Evolutionary conservation across 2,329 filamentous ascomycete genomes (phyloP), one percentile per base, ranked within the genome.

Genomic region (Cladorrhinum sp.): DNA sequence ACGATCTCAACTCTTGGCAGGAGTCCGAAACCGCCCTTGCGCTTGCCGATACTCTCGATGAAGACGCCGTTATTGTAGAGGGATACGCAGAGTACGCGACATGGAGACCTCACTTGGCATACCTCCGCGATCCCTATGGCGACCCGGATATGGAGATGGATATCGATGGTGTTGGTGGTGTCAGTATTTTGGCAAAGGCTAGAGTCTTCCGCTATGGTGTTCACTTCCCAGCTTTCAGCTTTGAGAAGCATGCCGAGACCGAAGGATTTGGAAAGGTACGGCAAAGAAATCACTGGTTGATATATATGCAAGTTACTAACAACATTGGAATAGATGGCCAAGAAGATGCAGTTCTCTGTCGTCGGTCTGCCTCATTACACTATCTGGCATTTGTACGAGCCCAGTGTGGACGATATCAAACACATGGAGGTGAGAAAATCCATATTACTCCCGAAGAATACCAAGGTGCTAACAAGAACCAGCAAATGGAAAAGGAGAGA

Each of bases 61-160:
- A 99, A 74, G 95, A 99, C 73, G 95, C 95, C 3, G 95, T 99
- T 41, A 99, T 99, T 76, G 95, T 99, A 3, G 95, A 99, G 76
- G 95, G 95, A 18, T 99, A 99, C 72, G 95, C 95, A 62, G 95
- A 99, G 78, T 99, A 99, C 74, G 95, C 95, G 20, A 99, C 95
- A 1, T 99, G 95, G 95, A 84, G 95, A 66, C 95, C 95, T 48
- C 95, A 99, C 82, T 81, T 99, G 71, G 95, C 95, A 48, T 99
- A 99, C 73, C 85, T 99, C 7, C 89, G 95, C 62, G 95, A 99
- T 72, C 95, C 95, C 1, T 98, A 96, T 70, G 95, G 95, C 41
- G 95, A 99, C 72, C 93, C 93, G 20, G 95, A 99, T 72, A 97
- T 98, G 89, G 95, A 99, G 74, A 98, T 99, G 95, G 95, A 99